Evolutionary conservation across 78 protist genomes (phyloP), one percentile per base, ranked within the genome.

Genomic region (Pelomyxa schiedti): DNA sequence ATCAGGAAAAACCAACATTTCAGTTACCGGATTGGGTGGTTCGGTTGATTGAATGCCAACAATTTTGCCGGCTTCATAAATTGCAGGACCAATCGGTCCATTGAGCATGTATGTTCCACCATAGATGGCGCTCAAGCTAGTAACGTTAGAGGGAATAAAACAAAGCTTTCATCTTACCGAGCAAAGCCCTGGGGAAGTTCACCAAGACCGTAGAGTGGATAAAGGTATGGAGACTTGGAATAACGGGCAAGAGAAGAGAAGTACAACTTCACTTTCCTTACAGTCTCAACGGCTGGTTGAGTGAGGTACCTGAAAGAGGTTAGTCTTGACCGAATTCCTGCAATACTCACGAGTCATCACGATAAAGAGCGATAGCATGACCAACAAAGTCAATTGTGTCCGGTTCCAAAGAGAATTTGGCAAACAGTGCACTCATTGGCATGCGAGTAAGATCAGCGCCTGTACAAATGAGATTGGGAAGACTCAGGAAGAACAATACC

Each of bases 71-170:
- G 81, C 81, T 7, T 90, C 97, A 36, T 88, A 75, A 26, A 83
- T 70, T 35, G 95, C 52, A 75, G 90, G 84, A 9, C 89, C 93
- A 65, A 94, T 76, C 26, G 97, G 94, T 77, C 76, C 86, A 84
- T 82, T 66, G 63, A 98, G 88, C 97, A 96, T 96, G 80, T 92
- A 98, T 22, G 95, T 90, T 42, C 99, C 99, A 28, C 99, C 99
- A 79, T 94, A 93, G 74, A 98, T 95, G 70, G 99, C 99, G 26
- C 89, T 36, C 80, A 98, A 82, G 26, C 99, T 58, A 0, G 90
- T 76, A 29, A 80, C 75, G 7, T 4, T 73, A 6, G 69, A 6
- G 29, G 32, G 6, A 36, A 8, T 65, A 8, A 65, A 16, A 24
- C 8, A 16, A 36, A 4, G 8, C 69, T n/a, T 65, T 36, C 4